A percentile compares a stretch with the other conserved stretches of the same genome.
These are phyloP conservation scores for Colletotrichum noveboracense DNA, from an alignment of 2,329 filamentous ascomycete genomes.

Conservation along the genomic window DNA sequence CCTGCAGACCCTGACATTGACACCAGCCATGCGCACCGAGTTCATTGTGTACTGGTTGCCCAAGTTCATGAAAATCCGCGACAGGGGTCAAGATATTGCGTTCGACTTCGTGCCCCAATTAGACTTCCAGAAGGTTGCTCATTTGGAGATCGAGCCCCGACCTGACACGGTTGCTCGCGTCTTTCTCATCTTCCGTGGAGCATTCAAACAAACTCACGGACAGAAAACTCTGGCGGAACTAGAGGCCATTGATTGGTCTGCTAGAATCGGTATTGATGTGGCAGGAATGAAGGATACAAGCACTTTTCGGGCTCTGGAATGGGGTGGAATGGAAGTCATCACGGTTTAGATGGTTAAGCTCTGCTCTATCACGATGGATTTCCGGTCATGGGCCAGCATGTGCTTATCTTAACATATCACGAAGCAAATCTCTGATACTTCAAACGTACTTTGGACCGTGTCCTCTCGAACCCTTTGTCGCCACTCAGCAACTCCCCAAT, in stretches of 20 bases:
- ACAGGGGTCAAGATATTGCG: neutral
- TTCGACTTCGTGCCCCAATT: slow-evolving; percentile 20
- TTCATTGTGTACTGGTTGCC: slow-evolving; percentile 22
- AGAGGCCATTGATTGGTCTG: neutral
- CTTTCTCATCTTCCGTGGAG: neutral
- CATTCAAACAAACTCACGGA: neutral
- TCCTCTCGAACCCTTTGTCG: neutral
- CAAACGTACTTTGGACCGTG: neutral
- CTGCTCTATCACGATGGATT: neutral
- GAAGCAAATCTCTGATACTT: neutral
- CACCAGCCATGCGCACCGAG: slow-evolving; percentile 17
- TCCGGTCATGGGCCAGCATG: neutral
- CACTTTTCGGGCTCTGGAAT: neutral
- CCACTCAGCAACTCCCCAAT: neutral
- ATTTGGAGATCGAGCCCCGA: neutral
- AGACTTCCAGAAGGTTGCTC: neutral
- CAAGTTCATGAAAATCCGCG: slow-evolving; percentile 1
- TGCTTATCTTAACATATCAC: neutral
- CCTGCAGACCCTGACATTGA: slow-evolving; percentile 9
- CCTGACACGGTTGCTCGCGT: neutral
- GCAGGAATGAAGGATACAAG: neutral
- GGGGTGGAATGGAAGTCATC: neutral
- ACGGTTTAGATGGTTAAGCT: neutral
- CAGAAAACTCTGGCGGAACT: neutral
- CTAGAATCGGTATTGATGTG: neutral